These are phyloP conservation scores for Irpex sp. DNA, from an alignment of 1,284 basidiomycete genomes.

Conservation along the genomic window DNA sequence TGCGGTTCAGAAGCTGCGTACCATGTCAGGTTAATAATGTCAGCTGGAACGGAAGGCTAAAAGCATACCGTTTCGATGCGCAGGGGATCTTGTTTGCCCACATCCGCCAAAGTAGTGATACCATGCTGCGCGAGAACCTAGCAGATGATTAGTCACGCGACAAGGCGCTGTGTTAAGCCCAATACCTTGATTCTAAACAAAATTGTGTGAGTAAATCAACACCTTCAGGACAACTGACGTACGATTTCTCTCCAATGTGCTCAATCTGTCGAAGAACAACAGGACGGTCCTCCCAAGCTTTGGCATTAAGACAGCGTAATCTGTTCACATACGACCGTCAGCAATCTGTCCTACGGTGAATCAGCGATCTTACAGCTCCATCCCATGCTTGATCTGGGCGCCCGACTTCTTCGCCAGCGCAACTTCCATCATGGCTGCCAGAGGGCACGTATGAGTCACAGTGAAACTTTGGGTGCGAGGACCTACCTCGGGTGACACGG, in stretches of 20 bases:
- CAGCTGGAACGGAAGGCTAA: neutral
- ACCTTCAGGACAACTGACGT: slow-evolving; percentile 21
- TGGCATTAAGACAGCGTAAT: slow-evolving; percentile 68
- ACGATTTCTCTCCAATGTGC: slow-evolving; percentile 85
- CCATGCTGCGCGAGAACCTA: slow-evolving; percentile 74
- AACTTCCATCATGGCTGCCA: slow-evolving; percentile 65
- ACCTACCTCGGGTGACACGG: slow-evolving; percentile 62
- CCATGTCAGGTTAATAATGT: neutral
- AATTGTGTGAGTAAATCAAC: neutral
- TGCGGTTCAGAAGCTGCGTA: slow-evolving; percentile 66
- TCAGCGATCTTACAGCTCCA: slow-evolving; percentile 56
- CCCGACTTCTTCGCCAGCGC: slow-evolving; percentile 61
- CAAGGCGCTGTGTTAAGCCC: neutral
- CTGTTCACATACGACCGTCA: slow-evolving; percentile 33
- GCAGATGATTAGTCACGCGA: neutral
- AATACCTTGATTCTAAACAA: slow-evolving; percentile 51
- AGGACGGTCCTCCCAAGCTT: slow-evolving; percentile 83
- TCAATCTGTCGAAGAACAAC: slow-evolving; percentile 77
- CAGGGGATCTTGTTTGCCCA: slow-evolving; percentile 52
- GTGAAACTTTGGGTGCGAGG: neutral
- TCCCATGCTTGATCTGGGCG: slow-evolving; percentile 59
- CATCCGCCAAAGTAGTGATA: slow-evolving; percentile 55
- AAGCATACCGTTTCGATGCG: slow-evolving; percentile 59
- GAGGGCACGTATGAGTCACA: too few species aligned
- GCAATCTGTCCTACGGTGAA: neutral